Evolutionary conservation across 2,329 filamentous ascomycete species (phyloP).

Genomic region (Talaromyces verruculosus): DNA sequence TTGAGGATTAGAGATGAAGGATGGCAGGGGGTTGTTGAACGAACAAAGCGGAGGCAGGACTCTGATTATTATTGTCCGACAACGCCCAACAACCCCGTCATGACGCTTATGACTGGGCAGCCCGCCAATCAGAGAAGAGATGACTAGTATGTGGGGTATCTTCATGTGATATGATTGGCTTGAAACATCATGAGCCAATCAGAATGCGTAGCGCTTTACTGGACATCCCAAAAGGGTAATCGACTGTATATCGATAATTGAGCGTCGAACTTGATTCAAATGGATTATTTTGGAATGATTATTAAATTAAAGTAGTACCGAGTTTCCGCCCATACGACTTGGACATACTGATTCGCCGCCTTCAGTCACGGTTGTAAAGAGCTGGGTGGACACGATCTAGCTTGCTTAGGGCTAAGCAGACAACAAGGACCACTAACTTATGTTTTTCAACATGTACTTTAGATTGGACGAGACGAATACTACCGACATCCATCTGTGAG

Average conservation of each 20-base stretch:
- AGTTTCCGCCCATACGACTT: no score
- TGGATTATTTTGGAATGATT: not conserved
- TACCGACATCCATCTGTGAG: not conserved
- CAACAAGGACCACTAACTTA: not conserved
- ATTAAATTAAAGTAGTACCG: no score
- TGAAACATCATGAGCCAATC: not conserved
- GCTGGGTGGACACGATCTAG: not conserved
- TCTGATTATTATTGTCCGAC: not conserved
- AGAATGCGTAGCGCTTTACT: not conserved
- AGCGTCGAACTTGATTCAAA: not conserved
- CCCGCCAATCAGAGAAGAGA: conserved; percentile 3
- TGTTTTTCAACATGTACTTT: not conserved
- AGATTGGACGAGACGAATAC: not conserved
- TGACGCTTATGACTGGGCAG: not conserved
- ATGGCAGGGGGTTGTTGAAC: not conserved
- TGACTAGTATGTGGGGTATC: not conserved
- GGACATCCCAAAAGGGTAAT: not conserved
- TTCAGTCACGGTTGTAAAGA: not conserved
- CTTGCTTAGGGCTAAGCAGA: not conserved
- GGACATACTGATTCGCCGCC: not conserved
- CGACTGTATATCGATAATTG: not conserved
- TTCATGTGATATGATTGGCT: not conserved
- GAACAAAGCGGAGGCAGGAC: not conserved
- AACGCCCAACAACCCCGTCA: not conserved
- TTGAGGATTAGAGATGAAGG: not conserved